Evolutionary conservation across 202 grass and related monocot genomes (phyloP).

Genomic region (Thinopyrum obtusiflorum): DNA sequence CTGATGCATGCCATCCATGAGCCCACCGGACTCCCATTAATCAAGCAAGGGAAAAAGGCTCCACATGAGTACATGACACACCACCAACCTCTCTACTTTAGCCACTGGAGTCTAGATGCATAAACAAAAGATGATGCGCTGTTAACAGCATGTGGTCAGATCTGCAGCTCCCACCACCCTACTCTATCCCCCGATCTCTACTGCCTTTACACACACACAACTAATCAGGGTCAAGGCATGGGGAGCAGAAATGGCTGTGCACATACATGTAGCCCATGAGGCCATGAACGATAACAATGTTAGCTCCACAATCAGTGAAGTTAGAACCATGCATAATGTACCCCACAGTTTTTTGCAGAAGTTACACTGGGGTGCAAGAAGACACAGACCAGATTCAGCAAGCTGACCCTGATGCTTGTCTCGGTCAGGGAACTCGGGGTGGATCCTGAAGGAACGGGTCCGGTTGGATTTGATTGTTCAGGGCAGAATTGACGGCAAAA

Average conservation of each 20-base stretch:
- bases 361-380: conserved; percentile 12
- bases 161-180: not conserved
- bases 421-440: not conserved
- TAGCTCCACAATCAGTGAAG: conserved; percentile 10
- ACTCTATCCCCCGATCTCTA: not conserved
- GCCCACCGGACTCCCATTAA: conserved; percentile 43
- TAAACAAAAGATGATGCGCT: conserved; percentile 25
- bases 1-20: conserved; percentile 32
- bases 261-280: conserved; percentile 18
- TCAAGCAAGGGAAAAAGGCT: conserved; percentile 5
- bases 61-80: conserved; percentile 41
- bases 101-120: not conserved
- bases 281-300: conserved; percentile 24
- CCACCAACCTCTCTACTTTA: conserved; percentile 44
- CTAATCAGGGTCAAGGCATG: not conserved
- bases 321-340: conserved; percentile 7
- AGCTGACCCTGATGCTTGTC: conserved; percentile 27
- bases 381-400: conserved; percentile 32
- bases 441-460: not conserved
- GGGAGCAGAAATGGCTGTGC: conserved; percentile 14
- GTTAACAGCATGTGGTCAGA: conserved; percentile 31
- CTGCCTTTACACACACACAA: not conserved
- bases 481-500: not conserved
- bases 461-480: not conserved
- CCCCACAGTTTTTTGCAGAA: not conserved